Base-by-base conservation (phyloP, 2,329 filamentous ascomycete species). In the Phaeosphaeriaceae sp. region DNA sequence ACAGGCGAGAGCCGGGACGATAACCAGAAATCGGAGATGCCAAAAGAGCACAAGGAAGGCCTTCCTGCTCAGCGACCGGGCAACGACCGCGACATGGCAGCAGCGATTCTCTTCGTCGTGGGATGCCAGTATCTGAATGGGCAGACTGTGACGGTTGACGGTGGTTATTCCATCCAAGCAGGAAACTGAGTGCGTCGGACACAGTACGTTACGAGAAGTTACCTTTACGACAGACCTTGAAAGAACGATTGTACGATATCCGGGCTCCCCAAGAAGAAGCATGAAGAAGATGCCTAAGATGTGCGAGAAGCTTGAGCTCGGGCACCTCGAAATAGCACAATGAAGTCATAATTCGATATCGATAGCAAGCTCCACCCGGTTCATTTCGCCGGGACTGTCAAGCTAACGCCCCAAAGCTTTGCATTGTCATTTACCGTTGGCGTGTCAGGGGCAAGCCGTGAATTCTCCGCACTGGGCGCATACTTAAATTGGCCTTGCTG, bases 11-110 rank as follows among this genome's bases (percentile, higher is more conserved):
- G 80, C 56, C 80, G 67, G 10, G 67, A 81, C 36, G 79, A 82
- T 17, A 81, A 83, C 61, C 83, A 86, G 76, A 87, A 86, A 79
- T 83, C 79, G 27, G 73, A 82, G 58, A 78, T 87, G 57, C 79
- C 81, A 9, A 85, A 84, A 75, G 82, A 84, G 55, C 79, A 83
- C 63, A 84, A 83, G 68, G 79, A 77, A 53, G 82, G 82, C 50
- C 75, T 85, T 50, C 83, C 84, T 7, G 81, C 83, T 6, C 75
- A 76, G 57, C 69, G 84, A 45, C 85, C 85, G 0, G 86, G 86
- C 0, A 82, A 85, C 24, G 86, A 88, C 61, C 72, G 82, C 31
- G 86, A 88, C 67, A 88, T 88, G 81, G 85, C 84, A 0, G 80
- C 81, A 44, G 83, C 83, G 0, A 79, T 88, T 2, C 70, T 89